phyloP scores from a whole-genome alignment of 768 basidiomycete species.

The Tylopilus sp. region DNA sequence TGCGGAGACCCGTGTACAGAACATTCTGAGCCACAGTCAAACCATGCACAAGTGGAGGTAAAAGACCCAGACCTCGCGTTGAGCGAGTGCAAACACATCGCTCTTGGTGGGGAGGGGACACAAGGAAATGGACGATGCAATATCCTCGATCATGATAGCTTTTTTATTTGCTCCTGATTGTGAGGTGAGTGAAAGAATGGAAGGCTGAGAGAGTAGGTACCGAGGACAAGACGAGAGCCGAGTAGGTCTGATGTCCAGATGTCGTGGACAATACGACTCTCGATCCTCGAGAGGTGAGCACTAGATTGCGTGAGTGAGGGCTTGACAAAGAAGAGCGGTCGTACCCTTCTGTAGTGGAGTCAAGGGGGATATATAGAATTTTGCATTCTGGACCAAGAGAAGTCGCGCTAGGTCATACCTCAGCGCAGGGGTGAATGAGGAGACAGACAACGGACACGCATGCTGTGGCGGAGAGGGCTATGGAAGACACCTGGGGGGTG shows the following conservation, averaged over 20 bases:
- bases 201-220: constrained; percentile 28
- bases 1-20: constrained; percentile 58
- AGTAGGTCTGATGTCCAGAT: constrained; percentile 54
- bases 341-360: constrained; percentile 40
- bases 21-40: constrained; percentile 35
- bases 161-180: constrained; percentile 50
- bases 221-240: constrained; percentile 48
- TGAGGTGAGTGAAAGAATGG: neutral
- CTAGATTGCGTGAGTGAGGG: constrained; percentile 1
- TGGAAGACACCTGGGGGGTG: constrained; percentile 45
- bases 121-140: constrained; percentile 37
- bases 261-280: constrained; percentile 45
- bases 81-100: constrained; percentile 61
- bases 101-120: constrained; percentile 50
- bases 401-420: constrained; percentile 44
- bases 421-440: neutral
- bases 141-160: constrained; percentile 50
- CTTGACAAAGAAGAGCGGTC: constrained; percentile 1
- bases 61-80: constrained; percentile 40
- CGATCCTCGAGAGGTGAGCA: constrained; percentile 26
- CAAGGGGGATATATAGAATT: constrained; percentile 42
- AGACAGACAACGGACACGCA: constrained; percentile 42
- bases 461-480: constrained; percentile 41
- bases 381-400: constrained; percentile 52
- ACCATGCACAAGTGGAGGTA: neutral